Conservation (phyloP, 768 basidiomycete genomes). For the Suillus decipiens region DNA sequence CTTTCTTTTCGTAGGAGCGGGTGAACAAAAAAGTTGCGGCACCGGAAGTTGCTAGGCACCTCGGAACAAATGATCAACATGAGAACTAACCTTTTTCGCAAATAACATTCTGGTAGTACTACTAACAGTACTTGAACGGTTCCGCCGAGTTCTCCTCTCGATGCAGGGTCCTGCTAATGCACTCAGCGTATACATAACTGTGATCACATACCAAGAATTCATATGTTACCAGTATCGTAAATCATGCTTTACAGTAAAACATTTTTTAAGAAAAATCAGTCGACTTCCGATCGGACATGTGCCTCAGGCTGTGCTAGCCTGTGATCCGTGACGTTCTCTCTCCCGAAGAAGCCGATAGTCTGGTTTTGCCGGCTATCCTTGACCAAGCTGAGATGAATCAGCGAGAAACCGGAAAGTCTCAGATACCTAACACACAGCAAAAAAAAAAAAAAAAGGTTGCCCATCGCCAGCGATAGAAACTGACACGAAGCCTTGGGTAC, state of each 20-base stretch:
- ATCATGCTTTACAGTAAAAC: neutral
- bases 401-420: too few relatives aligned
- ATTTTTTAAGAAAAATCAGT: neutral
- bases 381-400: neutral
- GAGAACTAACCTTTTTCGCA: conserved; percentile 26
- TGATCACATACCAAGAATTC: neutral
- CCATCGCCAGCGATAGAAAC: neutral
- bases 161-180: neutral
- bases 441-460: too few relatives aligned
- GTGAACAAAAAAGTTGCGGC: conserved; percentile 12
- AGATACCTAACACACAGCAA: too few relatives aligned
- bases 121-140: neutral
- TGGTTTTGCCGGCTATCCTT: neutral
- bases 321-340: conserved; percentile 3
- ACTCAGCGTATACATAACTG: too few relatives aligned
- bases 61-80: conserved; percentile 28
- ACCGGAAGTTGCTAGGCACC: conserved; percentile 35
- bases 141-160: neutral
- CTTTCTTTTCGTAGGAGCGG: neutral
- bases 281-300: neutral
- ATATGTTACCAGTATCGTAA: neutral
- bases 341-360: neutral
- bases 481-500: neutral
- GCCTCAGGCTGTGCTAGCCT: neutral
- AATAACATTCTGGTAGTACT: conserved; percentile 3